Percentiles rank a stretch among this genome's conserved stretches.
Conservation (phyloP, 306 rosid species). For the Mucuna pruriens region DNA sequence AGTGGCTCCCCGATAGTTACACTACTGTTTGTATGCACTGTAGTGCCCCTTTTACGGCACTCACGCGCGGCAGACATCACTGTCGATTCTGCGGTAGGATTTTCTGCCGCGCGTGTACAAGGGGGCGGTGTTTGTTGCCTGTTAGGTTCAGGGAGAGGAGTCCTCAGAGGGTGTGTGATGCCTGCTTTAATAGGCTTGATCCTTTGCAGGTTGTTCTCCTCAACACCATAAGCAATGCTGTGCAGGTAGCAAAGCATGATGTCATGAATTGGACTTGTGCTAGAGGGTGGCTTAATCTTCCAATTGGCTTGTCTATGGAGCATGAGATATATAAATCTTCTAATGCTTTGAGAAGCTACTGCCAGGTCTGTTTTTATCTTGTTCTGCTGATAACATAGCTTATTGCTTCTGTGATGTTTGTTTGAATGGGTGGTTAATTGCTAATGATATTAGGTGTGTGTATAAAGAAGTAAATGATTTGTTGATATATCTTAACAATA, state of each 20-base stretch:
- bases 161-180: slow-evolving; percentile 97
- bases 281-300: slow-evolving; percentile 97
- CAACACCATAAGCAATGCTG: slow-evolving; percentile 86
- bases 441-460: no score
- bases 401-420: slow-evolving; percentile 1
- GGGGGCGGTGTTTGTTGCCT: slow-evolving; percentile 90
- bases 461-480: no score
- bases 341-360: slow-evolving; percentile 82
- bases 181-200: slow-evolving; percentile 95
- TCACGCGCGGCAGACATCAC: slow-evolving; percentile 97
- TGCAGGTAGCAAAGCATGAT: slow-evolving; percentile 90
- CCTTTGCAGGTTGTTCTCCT: slow-evolving; percentile 89
- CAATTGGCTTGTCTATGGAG: slow-evolving; percentile 89
- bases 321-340: slow-evolving; percentile 96
- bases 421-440: no score
- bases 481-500: no score
- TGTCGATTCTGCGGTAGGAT: slow-evolving; percentile 97
- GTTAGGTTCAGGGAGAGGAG: slow-evolving; percentile 88
- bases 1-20: slow-evolving; percentile 96
- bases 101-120: slow-evolving; percentile 80
- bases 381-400: no score
- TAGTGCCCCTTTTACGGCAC: slow-evolving; percentile 72
- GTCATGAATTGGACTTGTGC: slow-evolving; percentile 94
- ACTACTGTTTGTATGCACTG: slow-evolving; percentile 86
- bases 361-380: slow-evolving; percentile 75